A percentile compares a stretch with the other conserved stretches of the same genome.
Conservation (phyloP, 495 filamentous ascomycete species). For the Sporormia fimetaria region DNA sequence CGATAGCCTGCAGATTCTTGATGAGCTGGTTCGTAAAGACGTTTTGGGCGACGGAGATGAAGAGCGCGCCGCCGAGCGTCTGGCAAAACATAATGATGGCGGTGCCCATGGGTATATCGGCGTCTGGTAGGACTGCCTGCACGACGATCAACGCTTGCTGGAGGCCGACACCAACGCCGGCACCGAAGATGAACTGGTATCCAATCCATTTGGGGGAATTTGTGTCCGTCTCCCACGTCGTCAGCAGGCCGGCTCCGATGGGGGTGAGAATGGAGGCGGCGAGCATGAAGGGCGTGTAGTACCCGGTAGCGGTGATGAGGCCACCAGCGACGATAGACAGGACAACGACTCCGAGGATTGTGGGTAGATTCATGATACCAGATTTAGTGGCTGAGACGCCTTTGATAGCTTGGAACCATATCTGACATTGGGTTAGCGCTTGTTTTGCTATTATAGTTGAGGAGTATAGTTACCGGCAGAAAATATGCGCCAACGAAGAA, state of each 20-base stretch:
- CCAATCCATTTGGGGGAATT: slow-evolving; percentile 50
- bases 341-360: slow-evolving; percentile 39
- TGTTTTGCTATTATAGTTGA: not conserved
- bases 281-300: slow-evolving; percentile 54
- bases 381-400: slow-evolving; percentile 45
- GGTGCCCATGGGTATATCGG: slow-evolving; percentile 51
- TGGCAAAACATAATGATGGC: slow-evolving; percentile 57
- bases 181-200: slow-evolving; percentile 58
- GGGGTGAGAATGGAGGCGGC: slow-evolving; percentile 42
- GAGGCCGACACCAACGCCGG: slow-evolving; percentile 62
- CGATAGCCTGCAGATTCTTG: slow-evolving; percentile 39
- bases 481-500: slow-evolving; percentile 30
- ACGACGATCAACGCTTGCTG: slow-evolving; percentile 55
- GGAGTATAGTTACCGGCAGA: slow-evolving; percentile 28
- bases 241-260: slow-evolving; percentile 52
- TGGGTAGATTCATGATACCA: slow-evolving; percentile 49
- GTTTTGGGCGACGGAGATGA: slow-evolving; percentile 64
- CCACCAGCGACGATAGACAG: slow-evolving; percentile 39
- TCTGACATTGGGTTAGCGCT: slow-evolving; percentile 37
- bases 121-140: slow-evolving; percentile 46
- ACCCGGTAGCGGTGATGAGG: slow-evolving; percentile 46
- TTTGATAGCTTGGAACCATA: slow-evolving; percentile 70
- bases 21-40: slow-evolving; percentile 64
- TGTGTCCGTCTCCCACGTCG: slow-evolving; percentile 45
- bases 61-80: slow-evolving; percentile 54